A percentile compares a stretch with the other conserved stretches of the same genome.
phyloP scores from a whole-genome alignment of 2,329 filamentous ascomycete species.

The Tolypocladium paradoxum region DNA sequence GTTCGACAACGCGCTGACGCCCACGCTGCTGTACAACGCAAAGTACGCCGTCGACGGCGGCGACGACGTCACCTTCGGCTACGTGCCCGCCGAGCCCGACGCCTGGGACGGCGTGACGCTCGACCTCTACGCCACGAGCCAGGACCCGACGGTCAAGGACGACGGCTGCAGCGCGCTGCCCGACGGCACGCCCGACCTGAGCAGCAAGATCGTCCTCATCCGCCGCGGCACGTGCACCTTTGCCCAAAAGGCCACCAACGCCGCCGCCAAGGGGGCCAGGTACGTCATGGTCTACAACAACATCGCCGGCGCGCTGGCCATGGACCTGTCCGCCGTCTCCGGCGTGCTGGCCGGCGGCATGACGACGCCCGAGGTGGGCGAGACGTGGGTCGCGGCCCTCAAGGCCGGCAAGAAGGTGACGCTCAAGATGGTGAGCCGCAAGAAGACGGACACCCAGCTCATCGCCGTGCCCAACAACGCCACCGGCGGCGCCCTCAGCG shows the following conservation, averaged over 20 bases:
- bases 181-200: constrained; percentile 44
- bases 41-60: constrained; percentile 28
- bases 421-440: constrained; percentile 31
- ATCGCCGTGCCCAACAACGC: constrained; percentile 16
- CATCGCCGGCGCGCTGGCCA: constrained; percentile 18
- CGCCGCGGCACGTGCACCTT: constrained; percentile 49
- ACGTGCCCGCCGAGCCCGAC: constrained; percentile 27
- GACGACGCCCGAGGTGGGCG: constrained; percentile 29
- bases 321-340: constrained; percentile 19
- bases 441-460: constrained; percentile 19
- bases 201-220: constrained; percentile 46
- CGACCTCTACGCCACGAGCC: constrained; percentile 37
- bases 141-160: constrained; percentile 34
- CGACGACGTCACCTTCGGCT: constrained; percentile 27
- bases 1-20: constrained; percentile 34
- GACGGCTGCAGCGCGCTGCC: constrained; percentile 44
- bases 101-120: constrained; percentile 35
- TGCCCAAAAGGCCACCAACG: constrained; percentile 40
- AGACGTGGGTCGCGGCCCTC: constrained; percentile 31
- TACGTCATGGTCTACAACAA: constrained; percentile 56
- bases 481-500: constrained; percentile 40
- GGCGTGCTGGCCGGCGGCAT: constrained; percentile 28
- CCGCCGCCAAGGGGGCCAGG: constrained; percentile 42
- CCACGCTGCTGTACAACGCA: constrained; percentile 30
- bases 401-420: constrained; percentile 30